Evolutionary conservation across 495 filamentous ascomycete species (phyloP).

Genomic region (Xylaria intraflava): DNA sequence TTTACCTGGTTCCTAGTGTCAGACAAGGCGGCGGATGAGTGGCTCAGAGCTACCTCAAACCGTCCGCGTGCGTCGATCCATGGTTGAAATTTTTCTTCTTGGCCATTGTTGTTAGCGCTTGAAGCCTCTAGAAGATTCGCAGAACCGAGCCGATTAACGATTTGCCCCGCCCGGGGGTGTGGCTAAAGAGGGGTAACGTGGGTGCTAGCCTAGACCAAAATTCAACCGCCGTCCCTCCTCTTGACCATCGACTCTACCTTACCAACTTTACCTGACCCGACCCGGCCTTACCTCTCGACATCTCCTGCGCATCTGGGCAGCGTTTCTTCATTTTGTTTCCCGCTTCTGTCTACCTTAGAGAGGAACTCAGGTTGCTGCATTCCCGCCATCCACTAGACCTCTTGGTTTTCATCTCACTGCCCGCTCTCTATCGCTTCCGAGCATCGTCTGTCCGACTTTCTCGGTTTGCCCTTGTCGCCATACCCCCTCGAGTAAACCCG

Average conservation of each 20-base stretch:
- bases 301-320: conserved; percentile 25
- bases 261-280: neutral
- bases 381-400: neutral
- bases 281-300: conserved; percentile 17
- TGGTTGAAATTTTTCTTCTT: neutral
- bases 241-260: neutral
- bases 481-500: neutral
- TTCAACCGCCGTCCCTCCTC: conserved; percentile 9
- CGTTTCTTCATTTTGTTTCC: conserved; percentile 17
- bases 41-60: neutral
- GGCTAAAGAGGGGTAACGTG: conserved; percentile 10
- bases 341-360: too few relatives aligned
- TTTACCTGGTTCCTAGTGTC: neutral
- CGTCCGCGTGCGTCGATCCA: conserved; percentile 1
- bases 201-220: conserved; percentile 12
- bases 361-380: too few relatives aligned
- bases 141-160: neutral
- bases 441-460: neutral
- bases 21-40: neutral
- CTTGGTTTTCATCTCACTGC: neutral
- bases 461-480: neutral
- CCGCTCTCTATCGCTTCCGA: neutral
- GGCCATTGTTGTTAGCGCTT: neutral
- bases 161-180: conserved; percentile 3
- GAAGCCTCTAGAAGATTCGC: conserved; percentile 16